Percentiles rank a stretch among this genome's conserved stretches.
phyloP scores from a whole-genome alignment of 2,329 filamentous ascomycete species.

The Talaromyces islandicus region DNA sequence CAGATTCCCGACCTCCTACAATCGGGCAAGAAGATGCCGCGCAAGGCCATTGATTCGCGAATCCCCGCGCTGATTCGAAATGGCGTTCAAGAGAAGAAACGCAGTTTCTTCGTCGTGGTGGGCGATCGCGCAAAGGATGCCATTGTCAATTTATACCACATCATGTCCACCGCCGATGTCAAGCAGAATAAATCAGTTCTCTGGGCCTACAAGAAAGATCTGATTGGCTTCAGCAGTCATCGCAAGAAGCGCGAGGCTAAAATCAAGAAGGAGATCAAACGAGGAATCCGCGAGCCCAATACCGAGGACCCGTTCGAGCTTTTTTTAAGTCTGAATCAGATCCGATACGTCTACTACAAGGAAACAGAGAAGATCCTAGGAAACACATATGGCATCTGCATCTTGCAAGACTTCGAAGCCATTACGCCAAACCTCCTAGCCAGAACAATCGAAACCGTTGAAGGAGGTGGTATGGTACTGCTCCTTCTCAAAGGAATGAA shows the following conservation, averaged over 20 bases:
- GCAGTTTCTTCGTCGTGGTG: constrained; percentile 95
- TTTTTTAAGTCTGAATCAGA: constrained; percentile 92
- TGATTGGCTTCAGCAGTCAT: constrained; percentile 90
- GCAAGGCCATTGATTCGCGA: constrained; percentile 68
- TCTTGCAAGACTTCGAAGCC: constrained; percentile 95
- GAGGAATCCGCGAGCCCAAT: constrained; percentile 87
- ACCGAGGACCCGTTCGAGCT: constrained; percentile 93
- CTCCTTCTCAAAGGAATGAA: constrained; percentile 92
- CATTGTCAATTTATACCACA: constrained; percentile 90
- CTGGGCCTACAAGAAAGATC: constrained; percentile 98
- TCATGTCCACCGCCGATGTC: constrained; percentile 82
- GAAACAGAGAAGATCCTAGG: constrained; percentile 98
- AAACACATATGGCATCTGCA: constrained; percentile 98
- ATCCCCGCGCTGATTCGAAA: constrained; percentile 88
- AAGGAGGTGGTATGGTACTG: constrained; percentile 88
- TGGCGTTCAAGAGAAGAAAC: constrained; percentile 88
- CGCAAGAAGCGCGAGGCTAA: constrained; percentile 97
- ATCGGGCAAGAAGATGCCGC: constrained; percentile 28
- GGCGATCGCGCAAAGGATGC: constrained; percentile 93
- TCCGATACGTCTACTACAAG: constrained; percentile 99
- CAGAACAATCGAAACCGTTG: constrained; percentile 92
- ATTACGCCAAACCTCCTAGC: constrained; percentile 95
- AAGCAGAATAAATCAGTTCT: constrained; percentile 95
- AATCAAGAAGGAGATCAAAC: constrained; percentile 97
- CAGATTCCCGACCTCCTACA: not conserved